Percentiles rank a stretch among this genome's conserved stretches.
Evolutionary conservation across 768 basidiomycete genomes (phyloP).

Genomic region (Plicaturopsis crispa): DNA sequence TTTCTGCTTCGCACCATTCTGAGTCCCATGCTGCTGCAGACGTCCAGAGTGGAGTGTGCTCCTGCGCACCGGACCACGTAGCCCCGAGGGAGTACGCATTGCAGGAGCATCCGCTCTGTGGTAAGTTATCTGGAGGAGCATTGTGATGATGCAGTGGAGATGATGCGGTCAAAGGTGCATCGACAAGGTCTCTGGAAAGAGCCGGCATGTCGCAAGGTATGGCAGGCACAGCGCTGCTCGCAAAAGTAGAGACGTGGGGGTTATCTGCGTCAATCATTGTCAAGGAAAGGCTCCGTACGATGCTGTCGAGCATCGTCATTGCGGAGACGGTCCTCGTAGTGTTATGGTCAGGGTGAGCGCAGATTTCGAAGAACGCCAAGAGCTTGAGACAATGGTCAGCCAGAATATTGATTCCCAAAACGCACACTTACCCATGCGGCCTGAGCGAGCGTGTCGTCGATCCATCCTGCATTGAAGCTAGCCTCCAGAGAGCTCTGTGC

Average conservation of each 20-base stretch:
- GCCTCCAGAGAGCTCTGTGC: slow-evolving; percentile 67
- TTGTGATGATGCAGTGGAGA: neutral
- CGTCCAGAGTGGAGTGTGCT: slow-evolving; percentile 56
- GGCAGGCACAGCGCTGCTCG: slow-evolving; percentile 43
- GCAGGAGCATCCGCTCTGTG: slow-evolving; percentile 41
- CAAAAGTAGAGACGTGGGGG: slow-evolving; percentile 41
- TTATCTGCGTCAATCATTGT: slow-evolving; percentile 54
- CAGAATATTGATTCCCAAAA: no score
- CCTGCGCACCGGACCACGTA: slow-evolving; percentile 40
- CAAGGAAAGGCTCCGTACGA: slow-evolving; percentile 55
- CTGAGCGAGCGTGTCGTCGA: slow-evolving; percentile 68
- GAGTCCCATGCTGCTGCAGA: slow-evolving; percentile 58
- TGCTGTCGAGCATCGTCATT: slow-evolving; percentile 55
- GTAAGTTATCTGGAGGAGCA: slow-evolving; percentile 1
- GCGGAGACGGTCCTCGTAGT: slow-evolving; percentile 46
- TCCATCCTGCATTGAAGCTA: slow-evolving; percentile 65
- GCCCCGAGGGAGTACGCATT: slow-evolving; percentile 40
- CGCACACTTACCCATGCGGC: slow-evolving; percentile 74
- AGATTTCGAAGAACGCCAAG: slow-evolving; percentile 65
- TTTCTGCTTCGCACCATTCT: slow-evolving; percentile 52
- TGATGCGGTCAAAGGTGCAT: no score
- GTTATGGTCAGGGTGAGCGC: slow-evolving; percentile 57
- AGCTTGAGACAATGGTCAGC: no score
- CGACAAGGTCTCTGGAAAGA: neutral
- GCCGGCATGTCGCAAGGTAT: no score